Conservation (phyloP, 345 rosid genomes). For the Lepidium aucheri region DNA sequence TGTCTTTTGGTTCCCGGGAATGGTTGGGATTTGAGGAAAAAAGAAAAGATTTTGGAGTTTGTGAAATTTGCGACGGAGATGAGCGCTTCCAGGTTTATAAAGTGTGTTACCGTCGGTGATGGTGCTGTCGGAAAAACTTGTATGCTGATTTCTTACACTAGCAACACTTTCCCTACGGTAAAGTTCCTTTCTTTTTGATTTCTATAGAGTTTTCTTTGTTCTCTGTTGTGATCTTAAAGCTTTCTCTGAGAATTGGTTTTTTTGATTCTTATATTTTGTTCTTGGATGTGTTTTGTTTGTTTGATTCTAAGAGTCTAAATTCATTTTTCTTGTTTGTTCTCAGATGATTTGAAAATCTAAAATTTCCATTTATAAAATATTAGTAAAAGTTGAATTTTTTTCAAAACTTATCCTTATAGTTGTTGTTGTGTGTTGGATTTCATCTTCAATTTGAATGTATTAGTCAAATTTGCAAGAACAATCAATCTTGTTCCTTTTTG, state of each 20-base stretch:
- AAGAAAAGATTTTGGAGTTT: not conserved
- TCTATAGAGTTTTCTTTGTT: not conserved
- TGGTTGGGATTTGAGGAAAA: constrained; percentile 14
- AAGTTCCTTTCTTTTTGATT: not conserved
- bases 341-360: not conserved
- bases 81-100: constrained; percentile 93
- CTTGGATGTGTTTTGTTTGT: not conserved
- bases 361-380: no score
- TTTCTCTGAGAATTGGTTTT: not conserved
- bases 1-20: constrained; percentile 12
- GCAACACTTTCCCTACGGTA: constrained; percentile 98
- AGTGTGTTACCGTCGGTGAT: constrained; percentile 98
- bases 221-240: not conserved
- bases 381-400: not conserved
- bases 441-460: not conserved
- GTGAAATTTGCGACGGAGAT: constrained; percentile 27
- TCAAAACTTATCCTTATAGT: not conserved
- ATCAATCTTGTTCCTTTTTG: not conserved
- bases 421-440: not conserved
- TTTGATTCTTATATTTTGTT: not conserved
- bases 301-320: not conserved
- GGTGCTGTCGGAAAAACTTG: constrained; percentile 97
- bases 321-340: not conserved
- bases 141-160: constrained; percentile 88
- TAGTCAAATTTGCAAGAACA: not conserved